Conservation (phyloP, 1,139 yeast species). For the Candida sanyaensis region DNA sequence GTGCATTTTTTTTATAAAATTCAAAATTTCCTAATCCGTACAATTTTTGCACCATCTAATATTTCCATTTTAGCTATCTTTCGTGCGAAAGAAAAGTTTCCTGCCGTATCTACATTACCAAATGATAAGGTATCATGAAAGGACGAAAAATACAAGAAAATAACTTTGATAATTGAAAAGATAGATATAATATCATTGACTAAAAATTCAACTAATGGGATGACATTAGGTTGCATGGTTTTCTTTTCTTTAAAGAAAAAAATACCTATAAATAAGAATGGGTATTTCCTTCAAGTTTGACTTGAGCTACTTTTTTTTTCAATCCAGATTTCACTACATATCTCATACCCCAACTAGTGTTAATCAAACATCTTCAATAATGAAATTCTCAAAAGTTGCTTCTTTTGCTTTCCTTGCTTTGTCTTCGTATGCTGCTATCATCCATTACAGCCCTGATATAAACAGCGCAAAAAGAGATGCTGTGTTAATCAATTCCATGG, state of each 20-base stretch:
- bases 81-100: too few species aligned
- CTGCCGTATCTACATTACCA: neutral
- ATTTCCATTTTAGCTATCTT: neutral
- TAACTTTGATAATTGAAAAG: neutral
- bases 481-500: neutral
- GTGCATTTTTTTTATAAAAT: conserved; percentile 1
- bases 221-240: too few species aligned
- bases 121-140: neutral
- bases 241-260: too few species aligned
- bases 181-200: neutral
- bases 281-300: neutral
- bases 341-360: neutral
- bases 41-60: neutral
- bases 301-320: neutral
- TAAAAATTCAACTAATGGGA: neutral
- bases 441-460: neutral
- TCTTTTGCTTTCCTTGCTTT: conserved; percentile 5
- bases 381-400: conserved; percentile 5
- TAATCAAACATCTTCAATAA: neutral
- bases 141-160: neutral
- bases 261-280: neutral
- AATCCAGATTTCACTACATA: neutral
- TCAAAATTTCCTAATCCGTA: neutral
- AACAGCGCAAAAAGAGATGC: neutral
- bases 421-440: conserved; percentile 1